A percentile compares a stretch with the other conserved stretches of the same genome.
phyloP scores from a whole-genome alignment of 805 yeast genomes.

The Candida tibetensis region DNA sequence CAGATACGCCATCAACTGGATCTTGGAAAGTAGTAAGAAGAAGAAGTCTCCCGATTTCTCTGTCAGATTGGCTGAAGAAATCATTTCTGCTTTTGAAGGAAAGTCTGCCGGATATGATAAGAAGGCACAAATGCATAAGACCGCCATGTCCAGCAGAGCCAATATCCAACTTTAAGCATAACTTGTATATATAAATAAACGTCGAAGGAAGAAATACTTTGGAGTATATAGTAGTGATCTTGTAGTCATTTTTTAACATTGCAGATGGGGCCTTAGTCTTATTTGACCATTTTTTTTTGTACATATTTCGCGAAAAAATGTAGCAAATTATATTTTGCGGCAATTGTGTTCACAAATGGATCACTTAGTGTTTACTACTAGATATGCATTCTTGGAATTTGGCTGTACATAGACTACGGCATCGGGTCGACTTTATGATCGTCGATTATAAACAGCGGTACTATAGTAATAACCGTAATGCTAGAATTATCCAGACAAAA shows the following conservation, averaged over 20 bases:
- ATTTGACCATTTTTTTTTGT: not conserved
- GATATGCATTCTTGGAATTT: not conserved
- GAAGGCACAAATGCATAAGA: slow-evolving; percentile 76
- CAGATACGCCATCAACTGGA: slow-evolving; percentile 88
- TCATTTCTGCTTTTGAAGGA: slow-evolving; percentile 73
- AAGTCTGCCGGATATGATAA: slow-evolving; percentile 81
- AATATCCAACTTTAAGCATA: slow-evolving; percentile 37
- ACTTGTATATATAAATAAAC: slow-evolving; percentile 12
- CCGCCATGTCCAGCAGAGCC: slow-evolving; percentile 87
- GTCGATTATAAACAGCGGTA: slow-evolving; percentile 36
- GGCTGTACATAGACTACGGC: slow-evolving; percentile 25
- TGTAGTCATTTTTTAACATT: not conserved
- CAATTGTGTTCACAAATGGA: not conserved
- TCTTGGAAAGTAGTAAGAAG: slow-evolving; percentile 76
- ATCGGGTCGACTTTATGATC: slow-evolving; percentile 29
- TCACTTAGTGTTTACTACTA: not conserved
- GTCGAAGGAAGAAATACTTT: too few species aligned
- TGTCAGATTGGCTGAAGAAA: slow-evolving; percentile 89
- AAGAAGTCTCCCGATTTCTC: slow-evolving; percentile 78
- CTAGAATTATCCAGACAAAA: slow-evolving; percentile 36
- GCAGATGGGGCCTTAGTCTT: not conserved
- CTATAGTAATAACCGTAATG: slow-evolving; percentile 37
- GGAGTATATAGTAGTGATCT: not conserved
- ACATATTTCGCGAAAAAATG: too few species aligned
- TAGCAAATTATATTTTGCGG: not conserved